A percentile compares a stretch with the other conserved stretches of the same genome.
These are phyloP conservation scores for Leccinum barrowsii DNA, from an alignment of 768 basidiomycete genomes.

Conservation along the genomic window DNA sequence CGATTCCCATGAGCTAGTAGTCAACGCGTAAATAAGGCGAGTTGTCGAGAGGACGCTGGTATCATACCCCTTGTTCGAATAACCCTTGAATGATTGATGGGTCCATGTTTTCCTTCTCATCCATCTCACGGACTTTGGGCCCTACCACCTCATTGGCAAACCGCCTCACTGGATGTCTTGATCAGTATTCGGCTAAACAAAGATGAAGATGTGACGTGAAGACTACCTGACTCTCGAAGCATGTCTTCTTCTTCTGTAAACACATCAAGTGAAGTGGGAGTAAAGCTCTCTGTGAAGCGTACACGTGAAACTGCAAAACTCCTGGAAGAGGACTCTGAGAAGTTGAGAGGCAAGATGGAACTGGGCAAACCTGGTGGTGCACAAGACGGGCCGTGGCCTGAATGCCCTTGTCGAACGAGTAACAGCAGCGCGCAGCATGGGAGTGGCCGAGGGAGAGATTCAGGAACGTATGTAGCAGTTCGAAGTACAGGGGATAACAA, in stretches of 20 bases:
- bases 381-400: background rate
- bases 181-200: slow-evolving; percentile 2
- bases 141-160: slow-evolving; percentile 88
- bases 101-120: slow-evolving; percentile 96
- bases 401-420: slow-evolving; percentile 13
- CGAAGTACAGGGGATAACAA: too few relatives aligned
- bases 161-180: slow-evolving; percentile 60
- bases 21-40: background rate
- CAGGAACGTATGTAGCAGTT: background rate
- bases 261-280: slow-evolving; percentile 62
- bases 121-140: slow-evolving; percentile 95
- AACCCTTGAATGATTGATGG: slow-evolving; percentile 78
- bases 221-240: slow-evolving; percentile 84
- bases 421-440: slow-evolving; percentile 27
- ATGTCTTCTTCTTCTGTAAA: slow-evolving; percentile 95
- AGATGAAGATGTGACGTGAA: background rate
- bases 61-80: slow-evolving; percentile 89
- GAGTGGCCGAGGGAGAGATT: background rate
- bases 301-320: slow-evolving; percentile 24
- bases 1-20: slow-evolving; percentile 97
- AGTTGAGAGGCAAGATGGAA: background rate
- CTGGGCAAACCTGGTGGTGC: slow-evolving; percentile 17
- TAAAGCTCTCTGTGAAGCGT: slow-evolving; percentile 26
- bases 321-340: slow-evolving; percentile 8
- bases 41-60: background rate